A percentile compares a stretch with the other conserved stretches of the same genome.
Evolutionary conservation across 2,329 filamentous ascomycete genomes (phyloP).

Genomic region (Fusarium mangiferae): DNA sequence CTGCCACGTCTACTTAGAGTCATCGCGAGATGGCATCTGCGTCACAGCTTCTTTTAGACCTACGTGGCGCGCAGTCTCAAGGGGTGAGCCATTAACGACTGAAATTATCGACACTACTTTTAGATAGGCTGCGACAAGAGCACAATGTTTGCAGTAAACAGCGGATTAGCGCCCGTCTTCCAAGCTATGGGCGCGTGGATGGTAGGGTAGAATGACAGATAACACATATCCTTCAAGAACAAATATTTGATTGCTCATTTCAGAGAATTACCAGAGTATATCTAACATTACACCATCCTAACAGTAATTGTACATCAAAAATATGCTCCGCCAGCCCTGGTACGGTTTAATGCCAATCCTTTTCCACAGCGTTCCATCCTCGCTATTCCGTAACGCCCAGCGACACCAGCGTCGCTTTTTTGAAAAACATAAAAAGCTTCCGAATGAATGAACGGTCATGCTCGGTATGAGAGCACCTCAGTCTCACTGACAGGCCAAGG

Average conservation of each 20-base stretch:
- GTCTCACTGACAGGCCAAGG: slow-evolving; percentile 10
- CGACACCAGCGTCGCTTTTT: slow-evolving; percentile 43
- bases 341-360: slow-evolving; percentile 19
- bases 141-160: slow-evolving; percentile 1
- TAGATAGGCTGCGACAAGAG: slow-evolving; percentile 23
- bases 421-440: not conserved
- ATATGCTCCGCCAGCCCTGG: slow-evolving; percentile 12
- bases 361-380: slow-evolving; percentile 32
- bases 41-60: slow-evolving; percentile 16
- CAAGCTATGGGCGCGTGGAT: not conserved
- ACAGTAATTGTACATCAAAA: slow-evolving; percentile 26
- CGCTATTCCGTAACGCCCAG: slow-evolving; percentile 45
- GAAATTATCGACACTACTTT: slow-evolving; percentile 4
- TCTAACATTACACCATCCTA: slow-evolving; percentile 24
- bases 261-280: slow-evolving; percentile 8
- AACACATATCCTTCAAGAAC: not conserved
- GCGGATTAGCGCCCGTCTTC: not conserved
- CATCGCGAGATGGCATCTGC: slow-evolving; percentile 18
- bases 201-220: not conserved
- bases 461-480: slow-evolving; percentile 20
- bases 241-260: slow-evolving; percentile 7
- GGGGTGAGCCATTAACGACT: slow-evolving; percentile 9
- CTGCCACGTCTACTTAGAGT: slow-evolving; percentile 22
- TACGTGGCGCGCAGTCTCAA: slow-evolving; percentile 5
- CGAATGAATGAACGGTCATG: slow-evolving; percentile 22